Evolutionary conservation across 192 early-diverging fungal genomes (phyloP), one percentile per base, ranked within the genome.

Genomic region (Coemansia sp.): DNA sequence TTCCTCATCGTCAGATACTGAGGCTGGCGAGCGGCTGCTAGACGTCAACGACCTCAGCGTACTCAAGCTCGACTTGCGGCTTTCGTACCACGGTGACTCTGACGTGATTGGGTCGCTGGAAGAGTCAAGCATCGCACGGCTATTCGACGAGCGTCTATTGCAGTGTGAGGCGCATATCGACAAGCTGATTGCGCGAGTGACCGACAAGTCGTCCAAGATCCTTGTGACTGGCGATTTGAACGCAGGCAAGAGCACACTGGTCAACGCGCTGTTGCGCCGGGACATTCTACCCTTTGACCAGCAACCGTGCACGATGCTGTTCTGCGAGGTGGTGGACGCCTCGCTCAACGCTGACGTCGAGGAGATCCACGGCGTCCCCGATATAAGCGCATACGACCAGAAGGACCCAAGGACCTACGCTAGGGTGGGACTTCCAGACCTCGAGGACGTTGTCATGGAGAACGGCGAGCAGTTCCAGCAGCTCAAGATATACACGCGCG

Each of bases 201-300:
- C 89, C 5, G 98, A 99, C 84, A 93, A 88, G 59, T 90, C 90
- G 27, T 96, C 95, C 44, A 93, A 93, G 80, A 94, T 99, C 10
- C 82, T 99, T 19, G 94, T 99, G 53, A 97, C 96, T 14, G 98
- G 98, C 60, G 98, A 99, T 80, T 79, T 99, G 64, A 99, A 99
- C 69, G 95, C 95, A 11, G 98, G 98, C 53, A 99, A 99, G 83
- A 91, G 89, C 44, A 98, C 98, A 9, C 94, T 99, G 72, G 95
- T 99, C 31, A 99, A 99, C 72, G 93, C 98, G 32, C 82, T 99
- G 48, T 85, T 99, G 64, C 89, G 95, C 38, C 85, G 92, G 45
- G 90, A 94, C 62, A 87, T 99, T 15, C 86, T 98, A 23, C 98
- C 98, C 3, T 87, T 89, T 57, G 98, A 99, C 80, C 98, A 99